Evolutionary conservation across 2,329 filamentous ascomycete genomes (phyloP).

Genomic region (Mycosphaerella sp.): DNA sequence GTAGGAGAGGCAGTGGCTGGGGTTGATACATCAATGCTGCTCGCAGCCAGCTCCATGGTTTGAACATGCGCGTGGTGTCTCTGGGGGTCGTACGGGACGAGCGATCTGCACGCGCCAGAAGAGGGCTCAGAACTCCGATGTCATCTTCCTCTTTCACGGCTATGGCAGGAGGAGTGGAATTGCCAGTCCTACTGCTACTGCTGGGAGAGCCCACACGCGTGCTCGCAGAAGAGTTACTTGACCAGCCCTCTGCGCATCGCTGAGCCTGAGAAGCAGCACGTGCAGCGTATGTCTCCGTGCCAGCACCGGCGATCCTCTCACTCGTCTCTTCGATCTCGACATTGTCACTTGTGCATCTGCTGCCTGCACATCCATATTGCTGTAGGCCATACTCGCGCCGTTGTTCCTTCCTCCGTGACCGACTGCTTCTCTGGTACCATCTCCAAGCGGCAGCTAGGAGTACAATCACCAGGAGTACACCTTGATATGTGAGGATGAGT

Average conservation of each 20-base stretch:
- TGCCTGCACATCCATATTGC: background rate
- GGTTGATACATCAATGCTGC: constrained; percentile 52
- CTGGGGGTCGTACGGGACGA: background rate
- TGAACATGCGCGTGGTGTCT: background rate
- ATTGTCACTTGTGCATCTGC: background rate
- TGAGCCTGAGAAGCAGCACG: background rate
- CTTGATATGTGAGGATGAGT: constrained; percentile 38
- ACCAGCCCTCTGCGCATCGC: constrained; percentile 1
- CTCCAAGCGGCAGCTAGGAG: constrained; percentile 33
- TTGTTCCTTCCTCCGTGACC: constrained; percentile 7
- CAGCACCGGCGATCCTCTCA: background rate
- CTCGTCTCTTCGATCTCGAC: background rate
- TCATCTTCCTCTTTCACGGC: constrained; percentile 3
- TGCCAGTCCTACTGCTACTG: constrained; percentile 19
- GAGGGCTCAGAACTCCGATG: constrained; percentile 29
- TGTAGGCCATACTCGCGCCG: constrained; percentile 4
- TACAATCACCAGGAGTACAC: constrained; percentile 35
- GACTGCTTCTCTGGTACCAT: constrained; percentile 10
- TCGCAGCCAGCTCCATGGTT: constrained; percentile 8
- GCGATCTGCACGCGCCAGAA: constrained; percentile 25
- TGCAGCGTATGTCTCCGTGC: background rate
- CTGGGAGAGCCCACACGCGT: constrained; percentile 26
- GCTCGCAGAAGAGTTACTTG: constrained; percentile 38
- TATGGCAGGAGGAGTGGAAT: constrained; percentile 29
- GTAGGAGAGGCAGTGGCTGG: constrained; percentile 49